Base-by-base conservation (phyloP, 2,329 filamentous ascomycete species). In the Zasmidium angulare region DNA sequence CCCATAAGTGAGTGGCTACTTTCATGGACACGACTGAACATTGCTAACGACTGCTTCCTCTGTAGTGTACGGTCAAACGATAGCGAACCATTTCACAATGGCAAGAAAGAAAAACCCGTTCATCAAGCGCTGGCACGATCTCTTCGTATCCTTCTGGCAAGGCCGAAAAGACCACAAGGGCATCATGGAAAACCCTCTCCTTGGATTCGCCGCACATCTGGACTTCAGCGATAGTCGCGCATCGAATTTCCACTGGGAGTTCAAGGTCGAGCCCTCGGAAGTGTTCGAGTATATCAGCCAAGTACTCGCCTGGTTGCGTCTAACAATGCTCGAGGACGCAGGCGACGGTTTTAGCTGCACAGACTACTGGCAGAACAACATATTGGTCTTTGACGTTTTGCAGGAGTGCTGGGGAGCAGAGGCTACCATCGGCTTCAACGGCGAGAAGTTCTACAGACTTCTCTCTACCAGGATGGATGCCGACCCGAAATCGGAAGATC, bases 41-140 rank as follows among this genome's bases (percentile, higher is more conserved):
- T 3, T 9, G 6, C 36, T 43, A 17, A 43, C 36, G 36, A 43
- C n/a, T 3, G 9, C 12, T 17, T 14, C 36, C 11, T n/a, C n/a
- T n/a, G n/a, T n/a, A 43, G 36, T 63, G 40, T 72, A 69, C 26
- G 68, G 56, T 2, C 68, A 71, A 21, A 55, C 63, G 6, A 71
- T 72, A 43, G 67, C 70, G 26, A 82, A 81, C 53, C 75, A 77
- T 48, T 80, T 81, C 60, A 72, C 81, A 17, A 76, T 77, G 1
- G 68, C 74, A 1, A 74, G 78, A 31, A 75, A 76, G 29, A 73
- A 73, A 7, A 76, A 80, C 52, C 67, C 67, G 0, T 80, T 81
- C 60, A 49, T 55, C 10, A 50, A 55, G 23, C 24, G 26, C 17
- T 50, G 50, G 53, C 51, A 59, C 21, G 77, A 56, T 2, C 36